Percentiles rank a stretch among this genome's conserved stretches.
phyloP scores from a whole-genome alignment of 1,284 basidiomycete species.

The Jaminaea rosea region DNA sequence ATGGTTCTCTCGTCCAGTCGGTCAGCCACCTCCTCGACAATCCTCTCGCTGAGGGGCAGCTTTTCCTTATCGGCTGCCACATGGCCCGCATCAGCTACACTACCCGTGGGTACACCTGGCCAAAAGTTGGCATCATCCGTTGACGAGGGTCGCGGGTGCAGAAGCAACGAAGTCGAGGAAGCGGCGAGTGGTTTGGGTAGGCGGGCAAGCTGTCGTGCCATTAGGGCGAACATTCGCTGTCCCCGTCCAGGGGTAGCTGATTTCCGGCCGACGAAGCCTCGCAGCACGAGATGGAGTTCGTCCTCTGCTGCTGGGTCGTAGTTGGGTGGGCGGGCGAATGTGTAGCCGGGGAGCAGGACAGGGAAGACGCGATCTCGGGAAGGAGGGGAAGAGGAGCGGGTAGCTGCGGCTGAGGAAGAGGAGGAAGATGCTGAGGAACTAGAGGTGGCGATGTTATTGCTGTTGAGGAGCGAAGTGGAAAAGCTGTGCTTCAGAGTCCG shows the following conservation, averaged over 20 bases:
- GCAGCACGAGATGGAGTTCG: neutral
- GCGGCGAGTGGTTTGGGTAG: slow-evolving; percentile 2
- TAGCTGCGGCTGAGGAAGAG: no score
- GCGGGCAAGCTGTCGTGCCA: slow-evolving; percentile 5
- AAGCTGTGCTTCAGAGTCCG: no score
- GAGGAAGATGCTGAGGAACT: no score
- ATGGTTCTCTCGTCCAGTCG: slow-evolving; percentile 16
- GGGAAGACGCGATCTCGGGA: neutral
- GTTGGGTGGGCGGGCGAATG: neutral
- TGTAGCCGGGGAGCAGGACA: slow-evolving; percentile 4
- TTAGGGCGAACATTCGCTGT: slow-evolving; percentile 6
- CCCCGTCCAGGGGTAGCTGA: neutral
- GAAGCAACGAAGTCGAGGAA: neutral
- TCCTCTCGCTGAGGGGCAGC: slow-evolving; percentile 13
- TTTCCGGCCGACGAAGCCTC: slow-evolving; percentile 7
- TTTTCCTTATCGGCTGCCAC: no score
- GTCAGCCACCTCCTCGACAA: slow-evolving; percentile 18
- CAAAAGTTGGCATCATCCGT: slow-evolving; percentile 6
- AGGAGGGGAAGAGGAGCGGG: neutral
- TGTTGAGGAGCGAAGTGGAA: no score
- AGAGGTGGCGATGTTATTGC: no score
- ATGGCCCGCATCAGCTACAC: slow-evolving; percentile 1
- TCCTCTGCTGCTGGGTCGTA: neutral
- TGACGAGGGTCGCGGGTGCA: neutral
- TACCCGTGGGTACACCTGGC: slow-evolving; percentile 5